These are phyloP conservation scores for Exserohilum rostratum DNA, from an alignment of 2,329 filamentous ascomycete species.

Conservation along the genomic window DNA sequence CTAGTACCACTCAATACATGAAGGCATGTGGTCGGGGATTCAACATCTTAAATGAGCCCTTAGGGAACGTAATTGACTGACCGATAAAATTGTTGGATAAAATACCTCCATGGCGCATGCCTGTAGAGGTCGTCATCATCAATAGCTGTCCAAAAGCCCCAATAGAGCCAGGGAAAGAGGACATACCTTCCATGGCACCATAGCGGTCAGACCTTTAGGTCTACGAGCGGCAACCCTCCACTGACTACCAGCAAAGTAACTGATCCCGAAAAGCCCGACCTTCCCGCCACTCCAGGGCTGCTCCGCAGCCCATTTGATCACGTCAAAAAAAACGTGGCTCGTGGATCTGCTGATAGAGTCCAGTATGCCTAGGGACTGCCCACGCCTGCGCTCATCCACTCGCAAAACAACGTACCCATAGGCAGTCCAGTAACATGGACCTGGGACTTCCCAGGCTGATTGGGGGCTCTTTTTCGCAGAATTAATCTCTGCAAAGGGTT, in stretches of 20 bases:
- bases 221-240: conserved; percentile 58
- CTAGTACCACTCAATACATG: too few species aligned
- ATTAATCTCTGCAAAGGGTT: too few species aligned
- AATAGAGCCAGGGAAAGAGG: too few species aligned
- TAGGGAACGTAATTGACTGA: too few species aligned
- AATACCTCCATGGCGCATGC: neutral
- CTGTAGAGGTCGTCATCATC: neutral
- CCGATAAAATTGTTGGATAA: neutral
- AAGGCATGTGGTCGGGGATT: too few species aligned
- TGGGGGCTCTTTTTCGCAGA: neutral
- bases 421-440: neutral
- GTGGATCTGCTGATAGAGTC: neutral
- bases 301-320: conserved; percentile 55
- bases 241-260: conserved; percentile 57
- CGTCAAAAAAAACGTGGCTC: neutral
- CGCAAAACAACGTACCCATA: neutral
- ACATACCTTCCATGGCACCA: neutral
- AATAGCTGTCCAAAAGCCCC: too few species aligned
- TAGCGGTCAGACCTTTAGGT: conserved; percentile 53
- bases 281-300: conserved; percentile 56
- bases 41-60: too few species aligned
- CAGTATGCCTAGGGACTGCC: neutral
- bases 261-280: conserved; percentile 55
- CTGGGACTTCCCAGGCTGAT: neutral
- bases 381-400: neutral